These are phyloP conservation scores for Hygrophila difformis DNA, from an alignment of 257 asterid species.

Conservation along the genomic window DNA sequence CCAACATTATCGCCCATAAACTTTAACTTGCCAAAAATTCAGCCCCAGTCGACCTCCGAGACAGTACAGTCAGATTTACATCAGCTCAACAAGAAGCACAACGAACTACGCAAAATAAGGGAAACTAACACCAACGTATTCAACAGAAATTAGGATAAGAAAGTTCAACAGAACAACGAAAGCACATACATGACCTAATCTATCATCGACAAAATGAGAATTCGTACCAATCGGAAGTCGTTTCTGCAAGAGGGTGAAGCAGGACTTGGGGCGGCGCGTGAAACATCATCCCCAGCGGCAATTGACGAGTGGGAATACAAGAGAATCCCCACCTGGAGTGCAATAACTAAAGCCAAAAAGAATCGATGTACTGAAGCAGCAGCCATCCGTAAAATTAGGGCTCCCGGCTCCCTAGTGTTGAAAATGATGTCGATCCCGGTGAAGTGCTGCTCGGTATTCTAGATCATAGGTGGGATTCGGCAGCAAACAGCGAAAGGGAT, in stretches of 20 bases:
- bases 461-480: too few species aligned
- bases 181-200: constrained; percentile 2
- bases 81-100: too few species aligned
- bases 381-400: constrained; percentile 26
- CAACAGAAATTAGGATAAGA: neutral
- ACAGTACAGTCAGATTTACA: too few species aligned
- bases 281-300: constrained; percentile 27
- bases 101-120: neutral
- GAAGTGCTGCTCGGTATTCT: too few species aligned
- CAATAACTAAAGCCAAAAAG: constrained; percentile 19
- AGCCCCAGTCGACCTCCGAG: too few species aligned
- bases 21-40: neutral
- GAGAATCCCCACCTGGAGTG: constrained; percentile 20
- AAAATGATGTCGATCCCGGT: too few species aligned
- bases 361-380: constrained; percentile 22
- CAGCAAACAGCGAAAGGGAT: too few species aligned
- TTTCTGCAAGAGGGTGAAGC: constrained; percentile 33
- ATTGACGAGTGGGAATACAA: constrained; percentile 28
- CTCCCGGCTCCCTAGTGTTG: too few species aligned
- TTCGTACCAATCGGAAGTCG: constrained; percentile 39
- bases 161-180: neutral
- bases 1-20: too few species aligned
- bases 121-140: too few species aligned
- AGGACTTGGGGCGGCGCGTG: constrained; percentile 28
- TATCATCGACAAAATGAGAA: constrained; percentile 1